Evolutionary conservation across 257 asterid species (phyloP).

Genomic region (Plantago elongata): DNA sequence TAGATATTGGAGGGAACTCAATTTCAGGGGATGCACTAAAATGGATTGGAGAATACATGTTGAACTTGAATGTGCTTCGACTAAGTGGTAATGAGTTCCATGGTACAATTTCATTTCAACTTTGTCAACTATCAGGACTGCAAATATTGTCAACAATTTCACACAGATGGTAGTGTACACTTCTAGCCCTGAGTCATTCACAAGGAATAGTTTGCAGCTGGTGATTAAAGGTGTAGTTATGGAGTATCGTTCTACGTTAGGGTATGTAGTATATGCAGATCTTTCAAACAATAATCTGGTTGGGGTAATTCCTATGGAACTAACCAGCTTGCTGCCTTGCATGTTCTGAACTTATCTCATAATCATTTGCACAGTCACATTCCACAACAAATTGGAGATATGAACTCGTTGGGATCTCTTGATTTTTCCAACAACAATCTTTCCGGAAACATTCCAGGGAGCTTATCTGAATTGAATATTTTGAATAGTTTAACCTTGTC

Average conservation of each 20-base stretch:
- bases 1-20: not conserved
- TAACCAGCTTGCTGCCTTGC: conserved; percentile 3
- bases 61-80: too few species aligned
- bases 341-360: conserved; percentile 10
- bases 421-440: not conserved
- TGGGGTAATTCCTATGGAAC: conserved; percentile 10
- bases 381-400: conserved; percentile 1
- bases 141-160: conserved; percentile 1
- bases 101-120: not conserved
- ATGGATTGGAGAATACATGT: not conserved
- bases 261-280: not conserved
- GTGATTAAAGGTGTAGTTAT: not conserved
- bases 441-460: too few species aligned
- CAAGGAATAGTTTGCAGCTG: not conserved
- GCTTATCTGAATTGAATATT: too few species aligned
- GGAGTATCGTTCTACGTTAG: not conserved
- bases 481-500: not conserved
- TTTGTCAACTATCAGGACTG: conserved; percentile 1
- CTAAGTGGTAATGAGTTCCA: too few species aligned
- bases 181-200: not conserved
- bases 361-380: conserved; percentile 13
- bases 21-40: not conserved
- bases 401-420: not conserved
- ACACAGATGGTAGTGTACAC: not conserved
- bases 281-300: conserved; percentile 9